These are phyloP conservation scores for Strigomonas culicis DNA, from an alignment of 208 protist genomes.

Conservation along the genomic window DNA sequence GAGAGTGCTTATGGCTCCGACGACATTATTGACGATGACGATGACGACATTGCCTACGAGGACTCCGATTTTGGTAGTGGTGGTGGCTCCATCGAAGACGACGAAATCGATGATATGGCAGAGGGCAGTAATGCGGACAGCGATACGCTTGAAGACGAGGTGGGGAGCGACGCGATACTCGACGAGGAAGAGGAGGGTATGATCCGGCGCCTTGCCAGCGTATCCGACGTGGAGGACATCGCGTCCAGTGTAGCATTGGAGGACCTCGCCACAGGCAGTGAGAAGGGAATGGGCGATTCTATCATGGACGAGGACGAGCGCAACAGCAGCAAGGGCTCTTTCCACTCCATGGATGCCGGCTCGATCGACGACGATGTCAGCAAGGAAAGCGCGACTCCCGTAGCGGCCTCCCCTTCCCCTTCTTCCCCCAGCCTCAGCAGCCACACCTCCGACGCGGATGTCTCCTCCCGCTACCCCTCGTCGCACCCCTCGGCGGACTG, in stretches of 20 bases:
- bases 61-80: slow-evolving; percentile 21
- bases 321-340: not conserved
- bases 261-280: not conserved
- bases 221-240: slow-evolving; percentile 10
- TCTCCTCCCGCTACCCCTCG: slow-evolving; percentile 16
- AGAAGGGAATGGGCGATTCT: not conserved
- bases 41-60: slow-evolving; percentile 35
- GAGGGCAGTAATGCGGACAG: slow-evolving; percentile 25
- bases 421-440: not conserved
- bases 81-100: not conserved
- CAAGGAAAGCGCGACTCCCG: not conserved
- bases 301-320: not conserved
- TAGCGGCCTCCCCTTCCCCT: not conserved
- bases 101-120: slow-evolving; percentile 13
- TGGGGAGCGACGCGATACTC: slow-evolving; percentile 1
- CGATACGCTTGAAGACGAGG: slow-evolving; percentile 16
- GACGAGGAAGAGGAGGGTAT: slow-evolving; percentile 17
- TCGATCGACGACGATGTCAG: not conserved
- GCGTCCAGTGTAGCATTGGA: not conserved
- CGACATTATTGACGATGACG: slow-evolving; percentile 37
- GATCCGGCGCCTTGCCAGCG: slow-evolving; percentile 2
- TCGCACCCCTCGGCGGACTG: not conserved
- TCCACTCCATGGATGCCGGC: not conserved
- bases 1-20: slow-evolving; percentile 10
- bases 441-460: slow-evolving; percentile 15